Evolutionary conservation across 441 rosid species (phyloP).

Genomic region (Breynia disticha): DNA sequence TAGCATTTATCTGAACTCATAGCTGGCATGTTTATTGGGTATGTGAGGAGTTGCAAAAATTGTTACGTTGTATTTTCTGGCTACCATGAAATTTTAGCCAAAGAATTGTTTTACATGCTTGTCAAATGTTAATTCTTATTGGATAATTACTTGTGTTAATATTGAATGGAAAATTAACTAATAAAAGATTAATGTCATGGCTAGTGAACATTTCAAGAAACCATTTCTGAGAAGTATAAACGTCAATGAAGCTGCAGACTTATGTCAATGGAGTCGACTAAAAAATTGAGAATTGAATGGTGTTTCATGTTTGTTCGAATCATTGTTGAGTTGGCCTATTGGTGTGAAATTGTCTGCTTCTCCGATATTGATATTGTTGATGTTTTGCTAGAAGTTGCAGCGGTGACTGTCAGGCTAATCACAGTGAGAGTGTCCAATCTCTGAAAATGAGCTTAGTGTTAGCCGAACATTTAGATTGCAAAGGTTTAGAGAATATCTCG

Average conservation of each 20-base stretch:
- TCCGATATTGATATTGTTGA: too few relatives aligned
- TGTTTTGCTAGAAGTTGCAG: too few relatives aligned
- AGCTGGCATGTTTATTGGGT: not conserved
- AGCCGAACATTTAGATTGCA: too few relatives aligned
- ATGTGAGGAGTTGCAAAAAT: not conserved
- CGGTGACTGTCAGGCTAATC: too few relatives aligned
- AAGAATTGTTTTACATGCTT: not conserved
- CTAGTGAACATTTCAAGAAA: too few relatives aligned
- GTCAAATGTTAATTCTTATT: not conserved
- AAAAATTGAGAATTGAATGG: too few relatives aligned
- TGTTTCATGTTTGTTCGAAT: not conserved
- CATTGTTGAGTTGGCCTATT: not conserved
- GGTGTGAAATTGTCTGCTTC: not conserved
- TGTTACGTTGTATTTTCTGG: not conserved
- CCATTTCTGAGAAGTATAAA: too few relatives aligned
- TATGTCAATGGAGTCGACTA: too few relatives aligned
- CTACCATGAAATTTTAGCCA: not conserved
- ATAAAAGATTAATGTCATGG: not conserved
- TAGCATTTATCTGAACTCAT: conserved; percentile 5
- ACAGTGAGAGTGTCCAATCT: too few relatives aligned
- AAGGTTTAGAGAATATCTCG: too few relatives aligned
- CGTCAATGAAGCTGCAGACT: too few relatives aligned
- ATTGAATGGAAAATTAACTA: not conserved
- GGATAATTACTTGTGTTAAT: not conserved
- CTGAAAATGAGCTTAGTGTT: too few relatives aligned